Evolutionary conservation across 805 yeast species (phyloP).

Genomic region (Grigorovia yakushimaensis): DNA sequence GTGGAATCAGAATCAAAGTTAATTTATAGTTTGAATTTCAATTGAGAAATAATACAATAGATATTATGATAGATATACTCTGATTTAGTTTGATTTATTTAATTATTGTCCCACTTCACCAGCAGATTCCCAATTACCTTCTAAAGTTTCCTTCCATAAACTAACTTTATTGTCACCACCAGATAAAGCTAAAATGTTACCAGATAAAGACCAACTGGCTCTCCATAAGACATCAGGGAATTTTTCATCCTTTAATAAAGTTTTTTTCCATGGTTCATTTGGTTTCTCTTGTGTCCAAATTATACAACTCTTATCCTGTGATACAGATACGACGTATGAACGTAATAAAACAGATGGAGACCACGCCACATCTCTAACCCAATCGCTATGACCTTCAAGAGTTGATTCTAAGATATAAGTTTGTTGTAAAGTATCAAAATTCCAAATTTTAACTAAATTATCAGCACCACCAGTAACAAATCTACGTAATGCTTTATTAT

Average conservation of each 20-base stretch:
- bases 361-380: slow-evolving; percentile 99
- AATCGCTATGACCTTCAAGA: slow-evolving; percentile 85
- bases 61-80: too few species aligned
- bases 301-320: slow-evolving; percentile 90
- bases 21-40: too few species aligned
- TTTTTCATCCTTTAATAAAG: slow-evolving; percentile 60
- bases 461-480: slow-evolving; percentile 95
- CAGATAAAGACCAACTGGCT: slow-evolving; percentile 94
- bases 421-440: slow-evolving; percentile 43
- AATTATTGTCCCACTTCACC: slow-evolving; percentile 80
- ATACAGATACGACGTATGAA: slow-evolving; percentile 89
- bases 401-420: slow-evolving; percentile 64
- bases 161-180: slow-evolving; percentile 96
- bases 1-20: too few species aligned
- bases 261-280: slow-evolving; percentile 71
- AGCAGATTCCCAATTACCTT: slow-evolving; percentile 95
- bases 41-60: too few species aligned
- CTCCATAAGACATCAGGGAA: slow-evolving; percentile 98
- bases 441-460: slow-evolving; percentile 88
- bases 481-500: slow-evolving; percentile 44
- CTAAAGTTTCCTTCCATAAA: slow-evolving; percentile 89
- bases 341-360: slow-evolving; percentile 82
- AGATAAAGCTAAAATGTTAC: slow-evolving; percentile 87
- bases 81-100: too few species aligned
- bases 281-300: slow-evolving; percentile 83